Percentiles rank a stretch among this genome's conserved stretches.
These are phyloP conservation scores for Podospora tetraspora DNA, from an alignment of 495 filamentous ascomycete genomes.

Conservation along the genomic window DNA sequence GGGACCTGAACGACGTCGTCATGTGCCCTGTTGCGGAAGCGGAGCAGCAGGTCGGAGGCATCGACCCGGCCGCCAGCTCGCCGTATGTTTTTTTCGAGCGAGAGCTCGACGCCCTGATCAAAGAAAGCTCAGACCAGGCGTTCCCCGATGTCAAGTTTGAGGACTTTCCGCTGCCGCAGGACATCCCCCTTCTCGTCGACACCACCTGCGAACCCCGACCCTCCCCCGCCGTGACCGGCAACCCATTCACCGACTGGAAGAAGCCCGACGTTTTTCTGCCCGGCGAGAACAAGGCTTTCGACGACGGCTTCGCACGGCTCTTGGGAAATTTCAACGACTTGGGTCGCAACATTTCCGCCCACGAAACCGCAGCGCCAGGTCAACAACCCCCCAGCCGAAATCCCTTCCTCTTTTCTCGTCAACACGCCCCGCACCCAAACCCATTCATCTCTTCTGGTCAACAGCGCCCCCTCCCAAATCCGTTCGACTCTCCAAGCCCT, in stretches of 20 bases:
- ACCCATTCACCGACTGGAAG: neutral
- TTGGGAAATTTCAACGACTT: neutral
- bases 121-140: neutral
- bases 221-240: neutral
- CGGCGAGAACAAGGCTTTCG: neutral
- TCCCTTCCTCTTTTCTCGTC: too few relatives aligned
- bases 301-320: neutral
- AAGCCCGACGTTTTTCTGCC: neutral
- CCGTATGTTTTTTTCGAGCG: neutral
- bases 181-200: neutral
- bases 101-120: neutral
- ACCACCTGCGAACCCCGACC: neutral
- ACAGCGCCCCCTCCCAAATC: too few relatives aligned
- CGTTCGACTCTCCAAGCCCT: too few relatives aligned
- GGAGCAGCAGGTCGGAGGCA: neutral
- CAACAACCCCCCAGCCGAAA: neutral
- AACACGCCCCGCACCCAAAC: too few relatives aligned
- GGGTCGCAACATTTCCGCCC: neutral
- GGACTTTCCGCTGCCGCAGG: neutral
- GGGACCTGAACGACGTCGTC: neutral
- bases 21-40: neutral
- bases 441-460: too few relatives aligned
- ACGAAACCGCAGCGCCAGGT: neutral
- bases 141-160: neutral
- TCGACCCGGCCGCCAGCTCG: neutral